A percentile compares a stretch with the other conserved stretches of the same genome.
Evolutionary conservation across 345 rosid genomes (phyloP).

Genomic region (Ceriops tagal): DNA sequence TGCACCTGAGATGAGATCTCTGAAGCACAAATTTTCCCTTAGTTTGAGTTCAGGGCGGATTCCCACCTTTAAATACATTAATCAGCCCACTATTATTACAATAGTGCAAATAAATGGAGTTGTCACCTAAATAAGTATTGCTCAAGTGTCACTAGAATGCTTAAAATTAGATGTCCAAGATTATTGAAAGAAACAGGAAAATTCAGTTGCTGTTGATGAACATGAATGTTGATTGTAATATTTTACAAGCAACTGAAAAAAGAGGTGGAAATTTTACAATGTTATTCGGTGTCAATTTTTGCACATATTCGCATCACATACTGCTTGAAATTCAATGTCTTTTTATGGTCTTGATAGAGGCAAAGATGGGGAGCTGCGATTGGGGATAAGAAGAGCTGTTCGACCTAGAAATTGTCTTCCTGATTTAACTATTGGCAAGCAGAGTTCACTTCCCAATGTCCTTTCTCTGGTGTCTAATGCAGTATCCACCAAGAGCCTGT

Average conservation of each 20-base stretch:
- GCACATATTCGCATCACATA: not conserved
- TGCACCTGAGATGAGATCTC: conserved; percentile 8
- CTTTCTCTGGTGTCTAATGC: conserved; percentile 69
- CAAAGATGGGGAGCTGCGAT: conserved; percentile 71
- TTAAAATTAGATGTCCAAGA: not conserved
- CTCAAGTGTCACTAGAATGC: not conserved
- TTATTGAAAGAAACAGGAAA: not conserved
- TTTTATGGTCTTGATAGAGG: conserved; percentile 43
- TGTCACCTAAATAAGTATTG: not conserved
- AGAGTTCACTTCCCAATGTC: conserved; percentile 43
- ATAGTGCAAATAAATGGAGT: conserved; percentile 1
- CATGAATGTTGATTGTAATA: not conserved
- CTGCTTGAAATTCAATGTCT: conserved; percentile 4
- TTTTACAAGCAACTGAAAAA: not conserved
- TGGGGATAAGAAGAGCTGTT: conserved; percentile 73
- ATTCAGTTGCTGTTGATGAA: not conserved
- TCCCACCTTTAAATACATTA: not conserved
- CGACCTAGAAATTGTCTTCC: conserved; percentile 78
- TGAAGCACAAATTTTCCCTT: not conserved
- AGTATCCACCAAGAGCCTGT: conserved; percentile 54
- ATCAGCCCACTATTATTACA: not conserved
- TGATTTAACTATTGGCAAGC: conserved; percentile 51
- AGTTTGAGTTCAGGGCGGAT: not conserved
- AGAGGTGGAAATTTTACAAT: not conserved
- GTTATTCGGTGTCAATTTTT: not conserved